Base-by-base conservation (phyloP, 1,139 yeast genomes). In the Wickerhamomyces sp. region DNA sequence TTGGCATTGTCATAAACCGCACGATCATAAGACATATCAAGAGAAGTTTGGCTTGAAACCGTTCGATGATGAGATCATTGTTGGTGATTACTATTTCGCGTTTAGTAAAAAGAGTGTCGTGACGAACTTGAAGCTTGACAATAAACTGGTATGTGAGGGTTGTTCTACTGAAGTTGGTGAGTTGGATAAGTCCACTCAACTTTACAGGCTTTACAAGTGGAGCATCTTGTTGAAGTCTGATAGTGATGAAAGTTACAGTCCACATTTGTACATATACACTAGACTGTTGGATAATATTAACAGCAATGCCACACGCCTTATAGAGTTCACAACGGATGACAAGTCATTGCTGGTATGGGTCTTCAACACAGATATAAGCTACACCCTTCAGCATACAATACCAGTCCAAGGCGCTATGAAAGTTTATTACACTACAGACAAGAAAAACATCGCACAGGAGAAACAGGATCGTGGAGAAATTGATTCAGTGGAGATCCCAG, bases 1-100 rank as follows among this genome's bases (percentile, higher is more conserved):
- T 46, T 91, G 98, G 98, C 97, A 91, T 57, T 91, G 98, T 54
- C 97, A 91, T 55, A 88, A 88, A 54, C 97, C 98, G 0, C 64
- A 45, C 24, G 42, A 43, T 20, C 33, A 35, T 28, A 20, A 23
- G 12, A 24, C 66, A 8, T 10, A 16, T 21, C 42, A 38, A 19
- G 21, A 19, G 21, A 19, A 19, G 10, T 53, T 29, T 46, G 54
- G 59, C 2, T 57, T 84, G 35, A 59, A 54, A 13, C 87, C 93
- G 0, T 52, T 56, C 4, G 42, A 52, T 1, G 54, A 61, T 5
- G 61, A 68, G 2, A 58, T 78, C 4, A 61, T 78, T 3, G 68
- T 79, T 5, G 91, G 91, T 0, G 62, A 70, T 8, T 71, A 72
- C 35, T 84, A 82, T 49, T 50, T 82, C 13, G 58, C 76, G 2